Conservation (phyloP, 169 alveolate genomes). For the Perkinsus chesapeaki region DNA sequence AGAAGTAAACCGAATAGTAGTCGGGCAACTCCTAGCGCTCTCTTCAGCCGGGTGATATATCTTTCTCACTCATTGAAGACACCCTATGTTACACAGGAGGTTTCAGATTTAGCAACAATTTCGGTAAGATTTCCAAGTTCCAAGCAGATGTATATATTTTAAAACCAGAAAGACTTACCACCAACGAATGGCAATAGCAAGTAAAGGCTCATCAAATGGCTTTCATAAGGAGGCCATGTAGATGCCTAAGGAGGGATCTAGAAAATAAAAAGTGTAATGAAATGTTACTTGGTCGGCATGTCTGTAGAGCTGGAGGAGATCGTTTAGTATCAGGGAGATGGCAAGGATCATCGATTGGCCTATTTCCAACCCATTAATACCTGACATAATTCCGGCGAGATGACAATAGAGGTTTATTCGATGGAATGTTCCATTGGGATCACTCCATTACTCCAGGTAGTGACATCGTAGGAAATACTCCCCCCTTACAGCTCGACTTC, state of each 20-base stretch:
- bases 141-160: too few species aligned
- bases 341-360: slow-evolving; percentile 81
- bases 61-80: too few species aligned
- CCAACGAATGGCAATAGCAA: background rate
- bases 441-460: background rate
- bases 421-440: background rate
- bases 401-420: background rate
- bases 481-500: background rate
- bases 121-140: too few species aligned
- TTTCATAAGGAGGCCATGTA: background rate
- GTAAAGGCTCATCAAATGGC: background rate
- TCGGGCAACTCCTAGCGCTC: too few species aligned
- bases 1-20: too few species aligned
- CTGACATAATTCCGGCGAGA: slow-evolving; percentile 27
- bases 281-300: background rate
- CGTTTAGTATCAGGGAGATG: slow-evolving; percentile 63
- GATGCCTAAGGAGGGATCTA: too few species aligned
- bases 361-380: slow-evolving; percentile 87
- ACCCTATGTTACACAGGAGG: too few species aligned
- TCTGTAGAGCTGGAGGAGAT: slow-evolving; percentile 55
- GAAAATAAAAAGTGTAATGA: too few species aligned
- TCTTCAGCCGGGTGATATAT: too few species aligned
- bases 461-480: background rate
- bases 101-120: too few species aligned
- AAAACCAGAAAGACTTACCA: too few species aligned